These are phyloP conservation scores for Rhodosporidiobolus odoratus DNA, from an alignment of 768 basidiomycete species.

Conservation along the genomic window DNA sequence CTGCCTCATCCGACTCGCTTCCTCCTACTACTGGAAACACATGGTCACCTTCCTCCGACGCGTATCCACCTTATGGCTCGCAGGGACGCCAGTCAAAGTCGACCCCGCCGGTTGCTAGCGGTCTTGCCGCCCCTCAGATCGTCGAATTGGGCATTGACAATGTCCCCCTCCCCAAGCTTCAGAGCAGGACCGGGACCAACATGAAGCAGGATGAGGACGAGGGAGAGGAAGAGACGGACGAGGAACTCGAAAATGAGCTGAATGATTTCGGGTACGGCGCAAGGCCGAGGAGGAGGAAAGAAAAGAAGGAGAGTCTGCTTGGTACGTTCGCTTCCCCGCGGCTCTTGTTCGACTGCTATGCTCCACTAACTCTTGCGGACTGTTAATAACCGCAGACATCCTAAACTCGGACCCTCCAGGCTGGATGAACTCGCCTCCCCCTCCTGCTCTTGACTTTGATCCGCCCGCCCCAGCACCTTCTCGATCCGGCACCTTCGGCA, in stretches of 20 bases:
- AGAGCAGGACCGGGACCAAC: background rate
- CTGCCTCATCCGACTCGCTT: background rate
- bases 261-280: conserved; percentile 29
- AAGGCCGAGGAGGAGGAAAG: background rate
- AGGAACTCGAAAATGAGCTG: conserved; percentile 22
- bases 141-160: too few relatives aligned
- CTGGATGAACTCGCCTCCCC: conserved; percentile 2
- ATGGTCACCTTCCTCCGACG: background rate
- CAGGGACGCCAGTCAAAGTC: too few relatives aligned
- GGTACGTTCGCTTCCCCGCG: conserved; percentile 1
- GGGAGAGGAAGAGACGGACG: conserved; percentile 12
- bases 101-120: too few relatives aligned
- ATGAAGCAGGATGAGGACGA: background rate
- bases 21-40: background rate
- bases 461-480: background rate
- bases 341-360: background rate
- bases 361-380: background rate
- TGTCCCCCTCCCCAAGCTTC: background rate
- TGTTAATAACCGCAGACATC: background rate
- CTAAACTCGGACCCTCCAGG: conserved; percentile 26
- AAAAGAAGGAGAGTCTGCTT: conserved; percentile 26
- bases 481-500: background rate
- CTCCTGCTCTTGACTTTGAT: background rate
- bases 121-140: too few relatives aligned
- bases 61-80: too few relatives aligned